Evolutionary conservation across 2,329 filamentous ascomycete genomes (phyloP).

Genomic region (Purpureocillium lavendulum): DNA sequence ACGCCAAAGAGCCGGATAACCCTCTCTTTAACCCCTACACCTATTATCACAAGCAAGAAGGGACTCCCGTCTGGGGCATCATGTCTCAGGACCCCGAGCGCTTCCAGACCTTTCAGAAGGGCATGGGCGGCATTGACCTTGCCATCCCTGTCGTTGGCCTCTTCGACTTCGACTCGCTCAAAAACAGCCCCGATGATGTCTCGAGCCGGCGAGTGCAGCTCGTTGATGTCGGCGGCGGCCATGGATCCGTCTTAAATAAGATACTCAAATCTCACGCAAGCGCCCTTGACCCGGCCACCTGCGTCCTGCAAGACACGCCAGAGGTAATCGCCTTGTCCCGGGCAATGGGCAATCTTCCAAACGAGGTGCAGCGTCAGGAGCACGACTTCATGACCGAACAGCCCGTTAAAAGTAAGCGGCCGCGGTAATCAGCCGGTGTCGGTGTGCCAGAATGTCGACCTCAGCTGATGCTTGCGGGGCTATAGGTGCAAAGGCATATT

Average conservation of each 20-base stretch:
- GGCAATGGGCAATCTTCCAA: slow-evolving; percentile 9
- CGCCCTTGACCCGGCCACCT: slow-evolving; percentile 11
- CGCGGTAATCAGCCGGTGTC: no score
- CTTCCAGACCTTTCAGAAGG: slow-evolving; percentile 19
- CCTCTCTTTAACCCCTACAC: slow-evolving; percentile 21
- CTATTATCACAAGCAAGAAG: slow-evolving; percentile 20
- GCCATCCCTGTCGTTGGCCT: slow-evolving; percentile 22
- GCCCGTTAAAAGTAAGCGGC: slow-evolving; percentile 18
- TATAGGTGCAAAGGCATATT: slow-evolving; percentile 24
- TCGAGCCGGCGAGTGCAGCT: slow-evolving; percentile 14
- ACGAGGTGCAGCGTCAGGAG: slow-evolving; percentile 11
- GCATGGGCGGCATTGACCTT: slow-evolving; percentile 22
- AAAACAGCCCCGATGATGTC: slow-evolving; percentile 11
- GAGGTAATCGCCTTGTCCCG: slow-evolving; percentile 18
- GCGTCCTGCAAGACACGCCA: slow-evolving; percentile 16
- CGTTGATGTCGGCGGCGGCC: slow-evolving; percentile 22
- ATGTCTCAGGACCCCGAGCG: slow-evolving; percentile 21
- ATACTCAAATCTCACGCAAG: slow-evolving; percentile 19
- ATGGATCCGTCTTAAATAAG: slow-evolving; percentile 18
- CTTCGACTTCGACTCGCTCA: slow-evolving; percentile 19
- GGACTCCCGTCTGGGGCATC: slow-evolving; percentile 22
- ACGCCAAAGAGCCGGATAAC: slow-evolving; percentile 17
- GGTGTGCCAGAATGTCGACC: no score
- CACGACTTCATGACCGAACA: slow-evolving; percentile 22
- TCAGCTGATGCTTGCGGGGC: no score